Evolutionary conservation across 768 basidiomycete species (phyloP).

Genomic region (Lactifluus volemus): DNA sequence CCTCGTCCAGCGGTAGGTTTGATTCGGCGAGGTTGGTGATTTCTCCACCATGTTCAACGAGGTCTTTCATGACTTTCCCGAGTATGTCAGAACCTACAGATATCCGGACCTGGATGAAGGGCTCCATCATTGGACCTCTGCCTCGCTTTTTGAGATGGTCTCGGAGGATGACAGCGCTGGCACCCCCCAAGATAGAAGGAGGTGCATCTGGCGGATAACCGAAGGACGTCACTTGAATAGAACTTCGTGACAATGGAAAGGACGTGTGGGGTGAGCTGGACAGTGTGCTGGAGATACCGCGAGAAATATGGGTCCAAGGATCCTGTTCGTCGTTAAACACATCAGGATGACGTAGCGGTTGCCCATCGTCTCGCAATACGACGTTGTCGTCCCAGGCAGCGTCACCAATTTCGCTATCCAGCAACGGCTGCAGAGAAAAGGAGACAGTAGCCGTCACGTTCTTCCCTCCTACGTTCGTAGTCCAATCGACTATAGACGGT

Average conservation of each 20-base stretch:
- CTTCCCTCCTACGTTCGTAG: slow-evolving; percentile 55
- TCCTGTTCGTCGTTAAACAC: slow-evolving; percentile 34
- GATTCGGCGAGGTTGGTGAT: slow-evolving; percentile 53
- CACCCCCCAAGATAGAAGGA: slow-evolving; percentile 53
- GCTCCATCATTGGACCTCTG: slow-evolving; percentile 70
- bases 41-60: slow-evolving; percentile 80
- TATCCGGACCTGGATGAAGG: slow-evolving; percentile 63
- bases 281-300: slow-evolving; percentile 61
- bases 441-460: slow-evolving; percentile 40
- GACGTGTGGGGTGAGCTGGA: slow-evolving; percentile 75
- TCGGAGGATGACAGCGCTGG: slow-evolving; percentile 55
- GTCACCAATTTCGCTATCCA: slow-evolving; percentile 50
- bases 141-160: slow-evolving; percentile 52
- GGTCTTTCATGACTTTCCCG: slow-evolving; percentile 73
- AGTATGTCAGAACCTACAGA: slow-evolving; percentile 57
- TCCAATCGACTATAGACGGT: slow-evolving; percentile 40
- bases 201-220: slow-evolving; percentile 35
- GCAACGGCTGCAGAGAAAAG: slow-evolving; percentile 47
- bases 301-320: slow-evolving; percentile 46
- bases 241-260: slow-evolving; percentile 56
- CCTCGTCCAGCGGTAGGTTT: slow-evolving; percentile 31
- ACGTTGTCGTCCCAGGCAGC: slow-evolving; percentile 71
- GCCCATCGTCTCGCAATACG: slow-evolving; percentile 47
- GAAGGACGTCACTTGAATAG: slow-evolving; percentile 44
- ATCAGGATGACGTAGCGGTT: slow-evolving; percentile 44